phyloP scores from a whole-genome alignment of 2,329 filamentous ascomycete species.

The Aspergillus niger region DNA sequence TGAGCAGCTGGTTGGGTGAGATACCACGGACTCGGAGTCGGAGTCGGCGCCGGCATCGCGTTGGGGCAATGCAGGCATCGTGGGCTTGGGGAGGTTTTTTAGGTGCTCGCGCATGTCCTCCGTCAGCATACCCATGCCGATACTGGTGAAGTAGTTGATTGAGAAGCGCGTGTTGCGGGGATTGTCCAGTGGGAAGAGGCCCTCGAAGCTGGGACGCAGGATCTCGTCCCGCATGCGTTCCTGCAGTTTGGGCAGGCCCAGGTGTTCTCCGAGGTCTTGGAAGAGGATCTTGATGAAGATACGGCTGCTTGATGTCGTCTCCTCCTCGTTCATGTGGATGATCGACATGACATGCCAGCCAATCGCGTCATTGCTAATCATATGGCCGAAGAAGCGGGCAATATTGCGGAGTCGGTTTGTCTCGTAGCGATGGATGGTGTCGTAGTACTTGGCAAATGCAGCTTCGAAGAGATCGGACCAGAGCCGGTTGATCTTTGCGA shows the following conservation, averaged over 20 bases:
- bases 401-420: constrained; percentile 95
- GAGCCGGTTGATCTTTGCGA: constrained; percentile 91
- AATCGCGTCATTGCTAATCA: constrained; percentile 83
- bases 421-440: constrained; percentile 95
- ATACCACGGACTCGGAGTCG: constrained; percentile 64
- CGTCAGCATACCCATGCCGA: constrained; percentile 91
- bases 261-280: constrained; percentile 83
- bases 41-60: constrained; percentile 63
- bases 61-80: constrained; percentile 67
- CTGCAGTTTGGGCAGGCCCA: constrained; percentile 79
- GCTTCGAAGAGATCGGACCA: constrained; percentile 94
- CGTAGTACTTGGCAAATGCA: constrained; percentile 89
- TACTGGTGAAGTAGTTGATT: constrained; percentile 99
- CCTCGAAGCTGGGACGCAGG: constrained; percentile 75
- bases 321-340: constrained; percentile 91
- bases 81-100: constrained; percentile 84
- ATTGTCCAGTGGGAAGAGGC: constrained; percentile 87
- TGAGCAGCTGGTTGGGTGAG: constrained; percentile 38
- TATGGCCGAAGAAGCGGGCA: constrained; percentile 89
- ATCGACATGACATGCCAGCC: constrained; percentile 87
- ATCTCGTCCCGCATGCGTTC: constrained; percentile 75
- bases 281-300: constrained; percentile 99
- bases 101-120: constrained; percentile 93
- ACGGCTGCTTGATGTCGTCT: constrained; percentile 92
- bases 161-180: constrained; percentile 90